Evolutionary conservation across 2,329 filamentous ascomycete genomes (phyloP), one percentile per base, ranked within the genome.

Genomic region (Botrytis medusae): DNA sequence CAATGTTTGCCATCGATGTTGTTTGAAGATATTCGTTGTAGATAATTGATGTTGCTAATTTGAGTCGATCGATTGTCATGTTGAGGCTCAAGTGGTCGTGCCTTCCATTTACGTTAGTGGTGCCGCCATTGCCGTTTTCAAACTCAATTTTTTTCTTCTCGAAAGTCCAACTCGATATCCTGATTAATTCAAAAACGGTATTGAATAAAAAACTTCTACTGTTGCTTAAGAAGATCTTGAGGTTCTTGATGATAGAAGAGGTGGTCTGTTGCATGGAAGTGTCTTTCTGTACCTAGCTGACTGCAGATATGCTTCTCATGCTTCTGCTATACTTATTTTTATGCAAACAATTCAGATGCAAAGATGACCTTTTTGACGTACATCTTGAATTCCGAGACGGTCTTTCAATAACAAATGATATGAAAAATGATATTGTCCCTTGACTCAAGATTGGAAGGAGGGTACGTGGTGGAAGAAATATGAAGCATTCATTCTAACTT

Each of bases 331-430:
- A 9, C n/a, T 18, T 14, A 32, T 29, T 16, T 57, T 57, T 29
- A 14, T 18, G 14, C 14, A 57, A 18, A 57, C 3, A 57, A 18
- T 57, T 32, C 2, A 57, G 14, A 9, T 18, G 7, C 51, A 57
- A 18, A 18, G 4, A 57, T 57, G 25, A 54, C 25, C 12, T 16
- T 54, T 8, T 57, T 1, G 9, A 4, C 29, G 18, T 9, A 29
- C 0, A 18, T 8, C 7, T 29, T 3, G 18, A 2, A 0, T 29
- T 4, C 18, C 18, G 14, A 29, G 14, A 29, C 16, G 18, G 7
- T 57, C 6, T 4, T 8, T 29, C 16, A 2, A 57, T 29, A 18
- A 4, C 1, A 29, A 57, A 32, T 29, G 7, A 18, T 18, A 29
- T 1, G 4, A 6, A 29, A 32, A 29, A 25, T 29, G 16, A 16